These are phyloP conservation scores for Flammula alnicola DNA, from an alignment of 1,284 basidiomycete genomes.

Conservation along the genomic window DNA sequence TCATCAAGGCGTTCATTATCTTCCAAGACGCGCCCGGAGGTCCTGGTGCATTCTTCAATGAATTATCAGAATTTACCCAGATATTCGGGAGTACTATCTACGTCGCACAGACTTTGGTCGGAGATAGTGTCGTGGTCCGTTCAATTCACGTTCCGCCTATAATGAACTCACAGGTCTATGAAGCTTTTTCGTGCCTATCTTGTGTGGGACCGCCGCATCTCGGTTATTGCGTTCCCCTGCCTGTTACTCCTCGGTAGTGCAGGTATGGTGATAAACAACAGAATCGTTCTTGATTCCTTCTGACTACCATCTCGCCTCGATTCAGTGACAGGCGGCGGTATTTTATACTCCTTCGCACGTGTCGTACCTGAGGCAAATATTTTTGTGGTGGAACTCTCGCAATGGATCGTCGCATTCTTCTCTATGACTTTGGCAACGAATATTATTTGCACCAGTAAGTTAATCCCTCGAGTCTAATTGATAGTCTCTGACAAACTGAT, in stretches of 20 bases:
- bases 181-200: slow-evolving; percentile 4
- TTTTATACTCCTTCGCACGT: slow-evolving; percentile 2
- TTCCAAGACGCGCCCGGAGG: slow-evolving; percentile 3
- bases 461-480: not conserved
- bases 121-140: slow-evolving; percentile 4
- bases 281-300: not conserved
- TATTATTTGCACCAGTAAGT: slow-evolving; percentile 7
- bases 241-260: slow-evolving; percentile 1
- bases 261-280: not conserved
- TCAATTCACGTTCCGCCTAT: not conserved
- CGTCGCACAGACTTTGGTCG: slow-evolving; percentile 1
- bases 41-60: not conserved
- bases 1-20: slow-evolving; percentile 4
- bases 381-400: slow-evolving; percentile 4
- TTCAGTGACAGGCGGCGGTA: not conserved
- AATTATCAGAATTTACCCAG: slow-evolving; percentile 3
- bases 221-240: not conserved
- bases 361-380: not conserved
- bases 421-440: slow-evolving; percentile 10
- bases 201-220: slow-evolving; percentile 2
- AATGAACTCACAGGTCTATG: not conserved
- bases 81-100: slow-evolving; percentile 4
- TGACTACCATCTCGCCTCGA: not conserved
- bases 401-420: slow-evolving; percentile 10
- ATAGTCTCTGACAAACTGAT: not conserved